Evolutionary conservation across 2,329 filamentous ascomycete genomes (phyloP).

Genomic region (Fusarium lyarnte): DNA sequence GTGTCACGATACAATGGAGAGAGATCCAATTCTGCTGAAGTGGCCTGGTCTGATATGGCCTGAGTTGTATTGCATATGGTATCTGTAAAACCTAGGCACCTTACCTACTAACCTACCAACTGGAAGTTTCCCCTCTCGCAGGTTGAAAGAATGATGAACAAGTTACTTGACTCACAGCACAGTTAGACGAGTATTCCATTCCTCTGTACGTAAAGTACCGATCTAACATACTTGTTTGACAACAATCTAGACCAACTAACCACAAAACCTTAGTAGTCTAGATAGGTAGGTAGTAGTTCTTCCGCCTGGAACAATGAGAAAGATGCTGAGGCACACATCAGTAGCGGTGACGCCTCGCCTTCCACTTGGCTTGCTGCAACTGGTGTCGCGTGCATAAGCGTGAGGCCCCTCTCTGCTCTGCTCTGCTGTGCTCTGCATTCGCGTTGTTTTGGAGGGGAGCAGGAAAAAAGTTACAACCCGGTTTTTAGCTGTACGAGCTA

Average conservation of each 20-base stretch:
- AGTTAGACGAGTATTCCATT: neutral
- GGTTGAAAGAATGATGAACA: neutral
- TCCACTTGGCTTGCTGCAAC: slow-evolving; percentile 38
- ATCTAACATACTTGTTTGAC: neutral
- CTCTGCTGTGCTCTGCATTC: neutral
- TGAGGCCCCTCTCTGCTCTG: slow-evolving; percentile 19
- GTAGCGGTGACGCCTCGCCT: slow-evolving; percentile 38
- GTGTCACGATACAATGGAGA: slow-evolving; percentile 29
- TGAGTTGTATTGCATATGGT: neutral
- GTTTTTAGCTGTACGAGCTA: slow-evolving; percentile 21
- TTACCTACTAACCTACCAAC: neutral
- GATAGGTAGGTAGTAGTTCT: neutral
- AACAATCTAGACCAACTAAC: neutral
- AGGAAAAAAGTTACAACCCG: slow-evolving; percentile 12
- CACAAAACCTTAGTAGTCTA: neutral
- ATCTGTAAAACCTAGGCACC: neutral
- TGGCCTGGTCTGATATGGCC: slow-evolving; percentile 12
- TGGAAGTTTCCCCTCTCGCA: neutral
- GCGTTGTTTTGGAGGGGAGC: neutral
- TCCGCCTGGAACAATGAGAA: neutral
- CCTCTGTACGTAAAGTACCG: neutral
- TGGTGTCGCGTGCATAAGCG: slow-evolving; percentile 45
- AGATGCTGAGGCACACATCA: slow-evolving; percentile 16
- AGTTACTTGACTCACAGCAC: neutral
- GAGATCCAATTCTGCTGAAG: slow-evolving; percentile 9